Conservation (phyloP, 139 green algal species). For the Yamagishiella unicocca region DNA sequence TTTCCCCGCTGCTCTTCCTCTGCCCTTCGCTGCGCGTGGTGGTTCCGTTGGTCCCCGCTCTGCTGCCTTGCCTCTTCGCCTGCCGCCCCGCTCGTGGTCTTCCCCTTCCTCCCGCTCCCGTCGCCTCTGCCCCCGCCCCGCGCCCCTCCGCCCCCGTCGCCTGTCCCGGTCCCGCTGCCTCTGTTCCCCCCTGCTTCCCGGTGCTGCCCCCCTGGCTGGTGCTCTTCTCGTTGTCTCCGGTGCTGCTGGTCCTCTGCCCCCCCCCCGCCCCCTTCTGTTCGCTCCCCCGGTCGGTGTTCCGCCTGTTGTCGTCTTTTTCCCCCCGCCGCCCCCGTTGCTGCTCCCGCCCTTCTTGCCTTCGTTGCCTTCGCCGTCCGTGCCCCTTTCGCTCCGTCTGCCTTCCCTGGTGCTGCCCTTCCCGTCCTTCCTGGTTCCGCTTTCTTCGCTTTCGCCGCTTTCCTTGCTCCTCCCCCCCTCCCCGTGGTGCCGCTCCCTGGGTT, state of each 20-base stretch:
- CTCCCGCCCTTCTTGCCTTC: too few relatives aligned
- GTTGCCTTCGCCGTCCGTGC: too few relatives aligned
- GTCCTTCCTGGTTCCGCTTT: not conserved
- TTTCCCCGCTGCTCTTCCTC: not conserved
- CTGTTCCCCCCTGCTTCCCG: not conserved
- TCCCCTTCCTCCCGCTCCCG: not conserved
- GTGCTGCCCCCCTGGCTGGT: not conserved
- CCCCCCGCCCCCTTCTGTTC: not conserved
- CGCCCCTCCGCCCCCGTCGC: not conserved
- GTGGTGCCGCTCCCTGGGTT: not conserved
- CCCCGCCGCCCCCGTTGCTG: not conserved
- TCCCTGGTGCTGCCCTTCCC: not conserved
- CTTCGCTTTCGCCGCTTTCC: conserved; percentile 2
- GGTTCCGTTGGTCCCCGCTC: not conserved
- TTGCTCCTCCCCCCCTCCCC: not conserved
- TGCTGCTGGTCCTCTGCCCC: not conserved
- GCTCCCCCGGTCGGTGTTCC: not conserved
- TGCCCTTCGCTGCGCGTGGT: not conserved
- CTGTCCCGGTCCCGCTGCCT: not conserved
- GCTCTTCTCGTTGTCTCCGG: not conserved
- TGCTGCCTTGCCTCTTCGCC: not conserved
- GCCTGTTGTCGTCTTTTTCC: not conserved
- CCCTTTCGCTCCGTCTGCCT: not conserved
- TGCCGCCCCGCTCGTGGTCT: not conserved
- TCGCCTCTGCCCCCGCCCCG: not conserved